These are phyloP conservation scores for Barnettozyma botsteinii DNA, from an alignment of 805 yeast genomes.

Conservation along the genomic window DNA sequence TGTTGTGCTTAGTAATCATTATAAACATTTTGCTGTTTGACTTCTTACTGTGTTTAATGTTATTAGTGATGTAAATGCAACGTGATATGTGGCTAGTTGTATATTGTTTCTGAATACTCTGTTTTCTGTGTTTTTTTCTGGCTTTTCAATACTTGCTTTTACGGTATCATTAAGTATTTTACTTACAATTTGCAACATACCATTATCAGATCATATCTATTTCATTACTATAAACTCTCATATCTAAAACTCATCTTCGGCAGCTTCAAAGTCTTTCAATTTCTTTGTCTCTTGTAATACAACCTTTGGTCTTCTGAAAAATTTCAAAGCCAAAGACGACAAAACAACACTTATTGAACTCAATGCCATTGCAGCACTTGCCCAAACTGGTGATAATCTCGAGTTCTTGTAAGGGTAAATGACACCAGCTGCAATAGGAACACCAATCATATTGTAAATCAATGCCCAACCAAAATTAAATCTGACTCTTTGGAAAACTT, in stretches of 20 bases:
- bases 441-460: conserved; percentile 48
- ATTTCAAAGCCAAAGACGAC: conserved; percentile 47
- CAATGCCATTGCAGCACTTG: conserved; percentile 61
- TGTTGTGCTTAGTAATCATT: too few species aligned
- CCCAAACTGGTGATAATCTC: conserved; percentile 59
- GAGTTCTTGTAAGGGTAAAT: conserved; percentile 50
- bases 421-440: conserved; percentile 65
- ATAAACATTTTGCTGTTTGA: too few species aligned
- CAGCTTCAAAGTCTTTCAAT: conserved; percentile 10
- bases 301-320: conserved; percentile 36
- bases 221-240: too few species aligned
- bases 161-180: too few species aligned
- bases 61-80: too few species aligned
- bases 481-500: conserved; percentile 46
- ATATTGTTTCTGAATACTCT: too few species aligned
- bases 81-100: too few species aligned
- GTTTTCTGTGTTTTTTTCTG: too few species aligned
- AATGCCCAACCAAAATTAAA: conserved; percentile 59
- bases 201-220: not conserved
- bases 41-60: too few species aligned
- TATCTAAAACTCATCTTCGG: conserved; percentile 4
- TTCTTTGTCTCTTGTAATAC: conserved; percentile 10
- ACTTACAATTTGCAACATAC: not conserved
- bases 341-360: conserved; percentile 53
- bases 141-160: too few species aligned